phyloP scores from a whole-genome alignment of 2,329 filamentous ascomycete species.

The Zalaria obscura region DNA sequence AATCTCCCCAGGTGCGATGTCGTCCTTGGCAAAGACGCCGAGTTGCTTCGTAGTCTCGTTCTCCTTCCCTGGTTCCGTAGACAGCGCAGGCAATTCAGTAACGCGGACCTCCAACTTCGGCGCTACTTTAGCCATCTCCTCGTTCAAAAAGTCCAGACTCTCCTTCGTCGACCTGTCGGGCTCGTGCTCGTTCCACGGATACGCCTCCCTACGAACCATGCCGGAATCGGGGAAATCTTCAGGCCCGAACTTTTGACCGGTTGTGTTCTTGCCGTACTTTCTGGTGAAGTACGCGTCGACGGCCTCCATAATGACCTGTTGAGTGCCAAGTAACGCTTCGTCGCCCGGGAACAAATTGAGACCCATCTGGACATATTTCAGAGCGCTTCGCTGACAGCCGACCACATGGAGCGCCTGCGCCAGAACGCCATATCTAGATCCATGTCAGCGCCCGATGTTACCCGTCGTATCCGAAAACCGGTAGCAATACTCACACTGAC shows the following conservation, averaged over 20 bases:
- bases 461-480: no score
- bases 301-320: constrained; percentile 31
- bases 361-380: constrained; percentile 50
- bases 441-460: background rate
- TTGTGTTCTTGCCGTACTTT: background rate
- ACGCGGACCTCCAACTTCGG: constrained; percentile 71
- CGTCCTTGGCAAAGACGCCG: constrained; percentile 75
- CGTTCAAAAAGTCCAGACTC: constrained; percentile 55
- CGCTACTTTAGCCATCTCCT: constrained; percentile 51
- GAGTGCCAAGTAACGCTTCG: constrained; percentile 39
- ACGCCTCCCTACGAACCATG: constrained; percentile 50
- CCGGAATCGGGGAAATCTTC: constrained; percentile 52
- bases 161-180: constrained; percentile 41
- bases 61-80: constrained; percentile 10
- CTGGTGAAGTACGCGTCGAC: constrained; percentile 8
- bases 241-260: constrained; percentile 4
- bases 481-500: constrained; percentile 1
- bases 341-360: constrained; percentile 41
- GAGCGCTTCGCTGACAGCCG: constrained; percentile 37
- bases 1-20: constrained; percentile 61
- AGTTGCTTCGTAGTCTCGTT: constrained; percentile 56
- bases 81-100: constrained; percentile 59
- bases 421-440: constrained; percentile 2
- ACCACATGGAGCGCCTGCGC: constrained; percentile 4
- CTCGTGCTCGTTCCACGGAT: constrained; percentile 49